Conservation (phyloP, 192 early-diverging fungal genomes). For the Linnemannia elongata region DNA sequence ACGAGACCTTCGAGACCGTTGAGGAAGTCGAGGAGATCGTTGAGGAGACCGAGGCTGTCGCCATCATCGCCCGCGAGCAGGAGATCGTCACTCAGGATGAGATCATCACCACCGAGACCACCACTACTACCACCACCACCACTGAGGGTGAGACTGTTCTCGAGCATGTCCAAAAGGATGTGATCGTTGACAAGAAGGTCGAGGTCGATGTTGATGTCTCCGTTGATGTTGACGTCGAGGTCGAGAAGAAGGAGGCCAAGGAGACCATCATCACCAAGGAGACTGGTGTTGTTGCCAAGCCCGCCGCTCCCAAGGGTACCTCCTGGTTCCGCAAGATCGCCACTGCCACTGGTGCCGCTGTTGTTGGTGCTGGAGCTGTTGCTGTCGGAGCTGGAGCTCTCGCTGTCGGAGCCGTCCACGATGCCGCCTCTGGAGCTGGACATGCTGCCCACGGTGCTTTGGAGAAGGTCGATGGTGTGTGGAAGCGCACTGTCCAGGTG, state of each 20-base stretch:
- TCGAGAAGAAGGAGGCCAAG: too few species aligned
- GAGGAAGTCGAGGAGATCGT: not conserved
- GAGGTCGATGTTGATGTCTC: too few species aligned
- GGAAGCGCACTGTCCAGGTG: constrained; percentile 42
- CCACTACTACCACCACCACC: too few species aligned
- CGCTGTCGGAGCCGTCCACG: not conserved
- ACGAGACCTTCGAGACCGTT: constrained; percentile 6
- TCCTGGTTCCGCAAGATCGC: constrained; percentile 6
- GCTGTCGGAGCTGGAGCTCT: not conserved
- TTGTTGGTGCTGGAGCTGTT: not conserved
- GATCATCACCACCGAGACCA: not conserved
- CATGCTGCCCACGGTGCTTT: constrained; percentile 7
- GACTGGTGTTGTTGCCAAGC: not conserved
- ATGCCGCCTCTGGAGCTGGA: constrained; percentile 10
- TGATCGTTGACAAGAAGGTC: too few species aligned
- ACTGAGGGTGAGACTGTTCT: too few species aligned
- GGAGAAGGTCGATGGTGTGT: constrained; percentile 30
- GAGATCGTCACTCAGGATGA: constrained; percentile 20
- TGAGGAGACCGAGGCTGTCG: too few species aligned
- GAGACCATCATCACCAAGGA: too few species aligned
- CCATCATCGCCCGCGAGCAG: not conserved
- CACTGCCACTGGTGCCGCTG: not conserved
- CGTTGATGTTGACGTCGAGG: too few species aligned
- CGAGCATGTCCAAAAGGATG: too few species aligned
- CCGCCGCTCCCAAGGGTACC: not conserved